phyloP scores from a whole-genome alignment of 176 grass and related monocot genomes.

The Alopecurus myosuroides region DNA sequence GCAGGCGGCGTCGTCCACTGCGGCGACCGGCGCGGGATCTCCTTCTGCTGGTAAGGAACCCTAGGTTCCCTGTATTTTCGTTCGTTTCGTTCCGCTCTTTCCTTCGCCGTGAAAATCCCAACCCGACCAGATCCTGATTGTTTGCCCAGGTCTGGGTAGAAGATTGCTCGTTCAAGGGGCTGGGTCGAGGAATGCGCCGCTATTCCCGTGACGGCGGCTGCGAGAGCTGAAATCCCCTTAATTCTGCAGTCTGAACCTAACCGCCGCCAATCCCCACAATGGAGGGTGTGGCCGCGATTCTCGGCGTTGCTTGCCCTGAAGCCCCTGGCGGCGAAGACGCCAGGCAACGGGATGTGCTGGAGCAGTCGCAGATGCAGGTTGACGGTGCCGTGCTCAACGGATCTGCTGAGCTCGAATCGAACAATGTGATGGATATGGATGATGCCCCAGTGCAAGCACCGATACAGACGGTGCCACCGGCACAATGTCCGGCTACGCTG shows the following conservation, averaged over 20 bases:
- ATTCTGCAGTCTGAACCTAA: not conserved
- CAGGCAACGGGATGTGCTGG: not conserved
- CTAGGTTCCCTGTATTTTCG: not conserved
- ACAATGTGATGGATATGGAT: slow-evolving; percentile 43
- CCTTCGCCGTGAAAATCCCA: not conserved
- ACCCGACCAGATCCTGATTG: not conserved
- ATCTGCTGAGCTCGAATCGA: slow-evolving; percentile 11
- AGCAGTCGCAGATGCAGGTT: slow-evolving; percentile 27
- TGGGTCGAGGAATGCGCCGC: not conserved
- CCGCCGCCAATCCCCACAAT: not conserved
- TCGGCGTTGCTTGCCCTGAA: not conserved
- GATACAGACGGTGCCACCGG: not conserved
- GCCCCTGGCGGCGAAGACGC: not conserved
- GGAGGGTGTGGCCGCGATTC: slow-evolving; percentile 17
- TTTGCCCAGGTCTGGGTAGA: not conserved
- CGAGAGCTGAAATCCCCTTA: not conserved
- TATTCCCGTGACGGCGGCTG: not conserved
- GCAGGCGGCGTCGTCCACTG: not conserved
- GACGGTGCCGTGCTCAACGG: slow-evolving; percentile 16
- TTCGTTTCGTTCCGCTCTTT: not conserved
- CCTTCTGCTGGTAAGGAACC: not conserved
- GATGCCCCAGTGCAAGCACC: not conserved
- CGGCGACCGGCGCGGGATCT: not conserved
- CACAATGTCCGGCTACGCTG: not conserved
- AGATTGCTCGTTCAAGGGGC: not conserved